Conservation (phyloP, 148 eudicot species). For the Polygonum aviculare region DNA sequence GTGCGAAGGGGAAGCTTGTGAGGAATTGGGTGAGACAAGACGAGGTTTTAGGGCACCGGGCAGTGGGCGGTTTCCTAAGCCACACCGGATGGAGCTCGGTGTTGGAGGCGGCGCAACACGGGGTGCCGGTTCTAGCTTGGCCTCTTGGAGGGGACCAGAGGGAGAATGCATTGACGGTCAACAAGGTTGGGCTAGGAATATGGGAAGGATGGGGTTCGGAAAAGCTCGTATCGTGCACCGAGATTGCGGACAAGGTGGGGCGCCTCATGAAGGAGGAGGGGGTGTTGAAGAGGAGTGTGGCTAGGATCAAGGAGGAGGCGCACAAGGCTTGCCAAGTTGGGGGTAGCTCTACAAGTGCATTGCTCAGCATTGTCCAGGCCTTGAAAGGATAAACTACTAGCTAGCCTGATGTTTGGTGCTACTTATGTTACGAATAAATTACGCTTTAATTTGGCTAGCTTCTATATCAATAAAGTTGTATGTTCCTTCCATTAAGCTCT, state of each 20-base stretch:
- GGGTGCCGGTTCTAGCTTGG: slow-evolving; percentile 45
- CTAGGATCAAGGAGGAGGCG: slow-evolving; percentile 29
- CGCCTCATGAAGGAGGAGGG: slow-evolving; percentile 30
- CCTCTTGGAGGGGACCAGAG: slow-evolving; percentile 38
- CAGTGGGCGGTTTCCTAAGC: slow-evolving; percentile 38
- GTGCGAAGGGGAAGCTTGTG: slow-evolving; percentile 21
- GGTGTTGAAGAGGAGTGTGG: slow-evolving; percentile 21
- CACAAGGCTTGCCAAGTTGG: slow-evolving; percentile 15
- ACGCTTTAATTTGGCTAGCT: too few species aligned
- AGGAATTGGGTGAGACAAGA: slow-evolving; percentile 38
- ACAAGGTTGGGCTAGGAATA: slow-evolving; percentile 34
- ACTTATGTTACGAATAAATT: too few species aligned
- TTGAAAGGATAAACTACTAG: too few species aligned
- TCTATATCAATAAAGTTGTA: not conserved
- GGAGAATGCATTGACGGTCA: slow-evolving; percentile 39
- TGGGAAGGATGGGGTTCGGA: slow-evolving; percentile 41
- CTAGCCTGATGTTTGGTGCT: too few species aligned
- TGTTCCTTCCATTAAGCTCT: too few species aligned
- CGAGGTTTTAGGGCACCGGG: slow-evolving; percentile 29
- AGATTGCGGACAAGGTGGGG: slow-evolving; percentile 27
- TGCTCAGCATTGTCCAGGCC: slow-evolving; percentile 13
- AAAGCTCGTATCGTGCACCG: slow-evolving; percentile 24
- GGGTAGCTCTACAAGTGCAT: slow-evolving; percentile 23
- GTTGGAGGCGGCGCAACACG: slow-evolving; percentile 30
- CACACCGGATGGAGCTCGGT: slow-evolving; percentile 60